Evolutionary conservation across 2,329 filamentous ascomycete genomes (phyloP).

Genomic region (Zymoseptoria passerinii): DNA sequence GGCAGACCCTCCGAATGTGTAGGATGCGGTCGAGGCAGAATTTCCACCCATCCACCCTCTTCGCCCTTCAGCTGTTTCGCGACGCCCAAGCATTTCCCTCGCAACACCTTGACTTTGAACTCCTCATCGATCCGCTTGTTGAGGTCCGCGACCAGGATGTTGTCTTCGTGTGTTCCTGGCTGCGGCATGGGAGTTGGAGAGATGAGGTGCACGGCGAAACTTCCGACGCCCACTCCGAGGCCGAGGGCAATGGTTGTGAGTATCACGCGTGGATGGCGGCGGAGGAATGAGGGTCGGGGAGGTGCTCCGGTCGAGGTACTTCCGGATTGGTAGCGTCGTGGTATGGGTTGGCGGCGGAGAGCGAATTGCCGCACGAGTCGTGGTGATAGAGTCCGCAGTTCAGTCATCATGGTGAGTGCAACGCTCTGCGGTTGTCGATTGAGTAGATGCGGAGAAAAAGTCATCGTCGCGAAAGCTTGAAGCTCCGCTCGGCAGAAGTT

Average conservation of each 20-base stretch:
- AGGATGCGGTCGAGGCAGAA: slow-evolving; percentile 12
- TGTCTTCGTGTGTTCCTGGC: slow-evolving; percentile 37
- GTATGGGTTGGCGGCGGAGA: not conserved
- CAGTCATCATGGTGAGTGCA: not conserved
- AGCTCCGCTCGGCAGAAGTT: not conserved
- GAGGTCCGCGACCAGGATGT: slow-evolving; percentile 35
- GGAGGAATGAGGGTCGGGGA: slow-evolving; percentile 5
- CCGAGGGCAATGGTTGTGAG: slow-evolving; percentile 33
- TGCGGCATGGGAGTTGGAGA: slow-evolving; percentile 37
- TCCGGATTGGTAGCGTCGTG: not conserved
- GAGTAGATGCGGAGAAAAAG: not conserved
- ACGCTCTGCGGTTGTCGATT: not conserved
- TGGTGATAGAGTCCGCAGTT: not conserved
- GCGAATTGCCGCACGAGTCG: not conserved
- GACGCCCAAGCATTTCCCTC: slow-evolving; percentile 35
- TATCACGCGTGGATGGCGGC: slow-evolving; percentile 13
- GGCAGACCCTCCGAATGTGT: slow-evolving; percentile 5
- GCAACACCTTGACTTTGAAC: slow-evolving; percentile 42
- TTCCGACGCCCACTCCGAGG: slow-evolving; percentile 36
- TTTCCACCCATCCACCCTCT: slow-evolving; percentile 28
- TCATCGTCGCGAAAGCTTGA: not conserved
- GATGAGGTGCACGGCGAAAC: slow-evolving; percentile 34
- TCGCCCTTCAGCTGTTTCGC: slow-evolving; percentile 25
- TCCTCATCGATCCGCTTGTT: slow-evolving; percentile 38
- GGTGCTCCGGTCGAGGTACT: slow-evolving; percentile 1